Evolutionary conservation across 768 basidiomycete species (phyloP).

Genomic region (Leucogyrophana mollusca): DNA sequence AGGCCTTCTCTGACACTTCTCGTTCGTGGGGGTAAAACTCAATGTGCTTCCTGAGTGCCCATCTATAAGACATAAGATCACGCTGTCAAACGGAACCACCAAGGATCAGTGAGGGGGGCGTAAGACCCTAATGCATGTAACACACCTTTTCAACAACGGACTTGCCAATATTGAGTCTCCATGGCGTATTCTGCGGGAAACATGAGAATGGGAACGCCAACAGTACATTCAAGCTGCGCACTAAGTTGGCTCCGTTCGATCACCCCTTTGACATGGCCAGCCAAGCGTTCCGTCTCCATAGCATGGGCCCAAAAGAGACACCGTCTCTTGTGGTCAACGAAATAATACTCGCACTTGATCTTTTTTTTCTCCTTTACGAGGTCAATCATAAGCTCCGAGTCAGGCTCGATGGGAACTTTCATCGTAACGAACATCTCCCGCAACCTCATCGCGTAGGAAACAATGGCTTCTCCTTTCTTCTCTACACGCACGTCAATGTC

Average conservation of each 20-base stretch:
- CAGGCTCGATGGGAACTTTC: conserved; percentile 23
- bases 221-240: conserved; percentile 18
- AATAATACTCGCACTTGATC: conserved; percentile 39
- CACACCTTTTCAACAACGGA: neutral
- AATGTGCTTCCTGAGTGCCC: neutral
- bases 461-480: conserved; percentile 24
- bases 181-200: conserved; percentile 15
- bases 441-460: conserved; percentile 16
- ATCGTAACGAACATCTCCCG: conserved; percentile 10
- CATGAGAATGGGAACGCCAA: neutral
- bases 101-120: neutral
- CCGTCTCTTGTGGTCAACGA: conserved; percentile 39
- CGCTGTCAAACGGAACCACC: neutral
- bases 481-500: conserved; percentile 45
- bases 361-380: conserved; percentile 18
- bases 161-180: conserved; percentile 21
- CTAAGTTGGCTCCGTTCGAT: conserved; percentile 38
- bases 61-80: neutral
- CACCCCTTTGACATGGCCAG: conserved; percentile 35
- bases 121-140: neutral
- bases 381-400: conserved; percentile 40
- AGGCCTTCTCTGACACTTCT: neutral
- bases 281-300: conserved; percentile 30
- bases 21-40: neutral
- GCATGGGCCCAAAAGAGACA: conserved; percentile 48